Evolutionary conservation across 75 land plant genomes (phyloP).

Genomic region (Picea sitchensis): DNA sequence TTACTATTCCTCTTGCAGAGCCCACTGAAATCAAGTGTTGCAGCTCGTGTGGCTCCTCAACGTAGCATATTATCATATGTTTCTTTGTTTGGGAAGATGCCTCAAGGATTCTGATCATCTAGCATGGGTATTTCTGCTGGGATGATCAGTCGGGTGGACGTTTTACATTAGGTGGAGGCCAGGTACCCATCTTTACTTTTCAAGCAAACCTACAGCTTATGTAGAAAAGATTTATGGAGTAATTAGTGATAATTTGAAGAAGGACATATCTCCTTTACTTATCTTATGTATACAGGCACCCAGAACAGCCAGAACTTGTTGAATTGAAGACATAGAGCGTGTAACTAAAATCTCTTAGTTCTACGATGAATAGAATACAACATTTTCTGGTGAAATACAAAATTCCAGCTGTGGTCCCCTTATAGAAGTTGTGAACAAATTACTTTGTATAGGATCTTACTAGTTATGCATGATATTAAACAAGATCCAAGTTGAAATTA

Average conservation of each 20-base stretch:
- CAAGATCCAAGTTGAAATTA: too few species aligned
- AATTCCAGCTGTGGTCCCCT: too few species aligned
- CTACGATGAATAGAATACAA: too few species aligned
- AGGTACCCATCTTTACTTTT: constrained; percentile 77
- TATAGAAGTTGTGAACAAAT: too few species aligned
- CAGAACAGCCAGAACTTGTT: constrained; percentile 58
- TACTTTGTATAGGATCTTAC: too few species aligned
- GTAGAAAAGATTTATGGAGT: constrained; percentile 76
- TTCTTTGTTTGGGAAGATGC: constrained; percentile 81
- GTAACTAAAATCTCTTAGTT: too few species aligned
- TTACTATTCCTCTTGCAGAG: constrained; percentile 77
- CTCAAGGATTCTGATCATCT: constrained; percentile 53
- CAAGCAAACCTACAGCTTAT: constrained; percentile 72
- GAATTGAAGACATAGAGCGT: constrained; percentile 22
- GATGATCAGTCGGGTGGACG: constrained; percentile 37
- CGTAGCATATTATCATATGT: constrained; percentile 33
- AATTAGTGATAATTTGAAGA: constrained; percentile 69
- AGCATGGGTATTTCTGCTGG: constrained; percentile 39
- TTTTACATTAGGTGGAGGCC: constrained; percentile 54
- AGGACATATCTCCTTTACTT: constrained; percentile 62
- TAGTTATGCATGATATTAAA: too few species aligned
- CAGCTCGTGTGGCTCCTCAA: constrained; percentile 33
- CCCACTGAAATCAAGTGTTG: constrained; percentile 72
- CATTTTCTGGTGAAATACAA: too few species aligned
- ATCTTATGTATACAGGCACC: constrained; percentile 80